Conservation (phyloP, 2,329 filamentous ascomycete genomes). For the Furcasterigmium furcatum region DNA sequence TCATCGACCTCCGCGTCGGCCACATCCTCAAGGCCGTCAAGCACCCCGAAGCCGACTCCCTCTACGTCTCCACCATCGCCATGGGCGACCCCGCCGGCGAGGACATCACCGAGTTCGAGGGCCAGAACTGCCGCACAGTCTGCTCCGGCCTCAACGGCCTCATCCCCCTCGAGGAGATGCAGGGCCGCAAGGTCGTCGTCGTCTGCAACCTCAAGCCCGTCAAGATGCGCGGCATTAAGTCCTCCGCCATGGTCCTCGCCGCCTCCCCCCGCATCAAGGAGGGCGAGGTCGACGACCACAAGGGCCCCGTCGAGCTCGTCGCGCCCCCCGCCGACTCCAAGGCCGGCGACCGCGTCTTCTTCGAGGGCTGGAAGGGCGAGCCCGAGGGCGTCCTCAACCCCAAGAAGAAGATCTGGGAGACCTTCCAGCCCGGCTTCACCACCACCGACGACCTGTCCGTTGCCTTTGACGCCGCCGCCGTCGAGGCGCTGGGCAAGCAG, state of each 20-base stretch:
- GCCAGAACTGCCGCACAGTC: constrained; percentile 88
- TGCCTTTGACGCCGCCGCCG: constrained; percentile 75
- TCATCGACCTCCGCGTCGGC: constrained; percentile 94
- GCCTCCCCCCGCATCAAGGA: constrained; percentile 82
- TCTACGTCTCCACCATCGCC: constrained; percentile 93
- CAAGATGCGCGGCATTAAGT: constrained; percentile 89
- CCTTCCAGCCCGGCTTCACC: constrained; percentile 91
- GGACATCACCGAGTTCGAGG: constrained; percentile 88
- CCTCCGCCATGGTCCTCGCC: constrained; percentile 86
- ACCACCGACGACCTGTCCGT: constrained; percentile 80
- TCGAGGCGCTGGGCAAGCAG: constrained; percentile 73
- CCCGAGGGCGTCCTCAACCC: constrained; percentile 93
- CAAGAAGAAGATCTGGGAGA: constrained; percentile 99
- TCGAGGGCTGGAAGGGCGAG: constrained; percentile 92
- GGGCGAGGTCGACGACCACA: constrained; percentile 82
- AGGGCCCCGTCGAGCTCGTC: constrained; percentile 88
- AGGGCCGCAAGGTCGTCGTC: constrained; percentile 88
- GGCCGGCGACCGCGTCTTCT: constrained; percentile 85
- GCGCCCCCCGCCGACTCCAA: constrained; percentile 73
- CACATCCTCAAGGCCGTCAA: constrained; percentile 95
- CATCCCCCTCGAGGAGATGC: constrained; percentile 92
- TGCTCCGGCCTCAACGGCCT: constrained; percentile 96
- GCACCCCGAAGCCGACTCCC: constrained; percentile 93
- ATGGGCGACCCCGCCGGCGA: constrained; percentile 87
- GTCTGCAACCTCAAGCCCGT: constrained; percentile 99